Evolutionary conservation across 768 basidiomycete species (phyloP), one percentile per base, ranked within the genome.

Genomic region (Pisolithus tinctorius): DNA sequence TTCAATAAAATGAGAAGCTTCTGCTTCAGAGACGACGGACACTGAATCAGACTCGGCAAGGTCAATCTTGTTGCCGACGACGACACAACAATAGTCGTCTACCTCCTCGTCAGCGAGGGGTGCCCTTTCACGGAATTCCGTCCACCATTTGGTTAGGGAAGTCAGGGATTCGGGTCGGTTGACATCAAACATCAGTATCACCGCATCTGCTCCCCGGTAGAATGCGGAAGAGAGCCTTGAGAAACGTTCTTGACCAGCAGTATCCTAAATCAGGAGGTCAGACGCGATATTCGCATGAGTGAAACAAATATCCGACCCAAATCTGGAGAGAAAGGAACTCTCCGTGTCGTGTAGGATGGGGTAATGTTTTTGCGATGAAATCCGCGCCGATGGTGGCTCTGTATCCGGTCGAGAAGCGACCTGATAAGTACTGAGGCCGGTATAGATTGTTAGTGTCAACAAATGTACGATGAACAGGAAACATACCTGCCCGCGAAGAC

Each of bases 331-430:
- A 79, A 8, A 92, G 75, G 1, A 71, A 66, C 57, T 87, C 78
- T 6, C 72, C 77, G 39, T 75, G 71, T 14, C 73, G 69, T 4
- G 60, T 74, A 40, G 83, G 79, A 60, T 88, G 80, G 0, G 82
- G 79, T 10, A 92, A 60, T 0, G 79, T 80, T 64, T 90, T 91
- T 0, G 82, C 77, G 46, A 91, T 87, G 52, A 93, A 93, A 68
- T 93, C 90, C n/a, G 86, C 83, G 17, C 90, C 91, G 39, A 94
- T 92, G 3, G 91, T 93, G 1, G 90, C 85, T 45, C 87, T 74
- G 65, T 93, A 93, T 9, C 82, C 81, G 3, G 77, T 79, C 4
- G 85, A 82, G 66, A 92, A 93, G 11, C 77, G 78, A 26, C 83
- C 81, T 9, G 85, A 82, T 57, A 90, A 82, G 63, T 86, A 93